Conservation (phyloP, 2,329 filamentous ascomycete genomes). For the Ustilaginoidea virens region DNA sequence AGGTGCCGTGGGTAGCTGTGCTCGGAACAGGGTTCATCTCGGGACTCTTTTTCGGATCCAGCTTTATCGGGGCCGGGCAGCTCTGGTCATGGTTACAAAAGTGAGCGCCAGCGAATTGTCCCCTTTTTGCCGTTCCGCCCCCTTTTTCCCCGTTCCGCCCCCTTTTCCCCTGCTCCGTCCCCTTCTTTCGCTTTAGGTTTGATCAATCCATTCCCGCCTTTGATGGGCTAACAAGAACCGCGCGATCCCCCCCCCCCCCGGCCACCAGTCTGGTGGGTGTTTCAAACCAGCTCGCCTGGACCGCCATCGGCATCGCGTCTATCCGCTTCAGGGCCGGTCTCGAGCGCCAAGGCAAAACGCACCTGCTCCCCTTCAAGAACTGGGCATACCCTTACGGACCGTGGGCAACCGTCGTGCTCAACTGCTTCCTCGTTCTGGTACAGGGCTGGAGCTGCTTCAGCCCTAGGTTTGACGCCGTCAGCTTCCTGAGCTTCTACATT, state of each 20-base stretch:
- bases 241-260: no score
- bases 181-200: background rate
- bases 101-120: slow-evolving; percentile 15
- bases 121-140: no score
- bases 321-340: slow-evolving; percentile 48
- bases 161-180: background rate
- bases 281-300: slow-evolving; percentile 52
- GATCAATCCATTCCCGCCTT: no score
- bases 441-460: slow-evolving; percentile 51
- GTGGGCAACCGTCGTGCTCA: slow-evolving; percentile 38
- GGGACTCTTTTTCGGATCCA: slow-evolving; percentile 47
- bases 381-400: slow-evolving; percentile 52
- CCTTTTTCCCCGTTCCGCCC: no score
- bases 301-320: slow-evolving; percentile 46
- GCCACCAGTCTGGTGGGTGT: slow-evolving; percentile 49
- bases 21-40: slow-evolving; percentile 39
- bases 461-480: slow-evolving; percentile 38
- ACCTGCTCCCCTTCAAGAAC: slow-evolving; percentile 47
- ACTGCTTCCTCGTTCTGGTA: slow-evolving; percentile 43
- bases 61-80: slow-evolving; percentile 49
- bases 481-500: slow-evolving; percentile 49
- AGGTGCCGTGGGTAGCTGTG: slow-evolving; percentile 23
- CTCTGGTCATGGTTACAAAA: slow-evolving; percentile 54
- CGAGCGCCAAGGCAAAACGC: slow-evolving; percentile 40
- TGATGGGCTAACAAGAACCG: no score